Evolutionary conservation across 2,329 filamentous ascomycete species (phyloP).

Genomic region (Fusarium sulawesiense): DNA sequence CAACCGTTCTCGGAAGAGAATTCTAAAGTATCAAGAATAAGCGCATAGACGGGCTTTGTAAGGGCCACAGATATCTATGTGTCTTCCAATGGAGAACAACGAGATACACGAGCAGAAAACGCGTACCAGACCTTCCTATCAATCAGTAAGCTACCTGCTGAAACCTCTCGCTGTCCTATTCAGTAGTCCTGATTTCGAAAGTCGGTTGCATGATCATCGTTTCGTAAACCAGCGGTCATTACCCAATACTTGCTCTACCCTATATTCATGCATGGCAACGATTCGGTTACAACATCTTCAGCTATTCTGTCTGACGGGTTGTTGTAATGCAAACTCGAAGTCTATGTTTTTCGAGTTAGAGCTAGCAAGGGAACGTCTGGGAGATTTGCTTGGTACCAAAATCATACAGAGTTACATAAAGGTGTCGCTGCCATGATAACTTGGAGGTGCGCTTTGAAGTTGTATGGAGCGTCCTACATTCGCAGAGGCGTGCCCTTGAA

Average conservation of each 20-base stretch:
- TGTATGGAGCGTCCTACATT: not conserved
- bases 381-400: not conserved
- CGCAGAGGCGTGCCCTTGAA: not conserved
- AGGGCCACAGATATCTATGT: too few relatives aligned
- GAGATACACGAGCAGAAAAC: too few relatives aligned
- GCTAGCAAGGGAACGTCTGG: not conserved
- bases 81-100: too few relatives aligned
- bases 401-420: not conserved
- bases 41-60: too few relatives aligned
- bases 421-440: not conserved
- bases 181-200: not conserved
- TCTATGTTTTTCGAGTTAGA: not conserved
- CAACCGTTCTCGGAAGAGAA: too few relatives aligned
- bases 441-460: not conserved
- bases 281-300: not conserved
- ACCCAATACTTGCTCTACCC: not conserved
- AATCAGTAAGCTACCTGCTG: not conserved
- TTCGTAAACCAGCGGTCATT: not conserved
- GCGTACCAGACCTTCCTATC: not conserved
- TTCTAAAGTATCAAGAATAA: too few relatives aligned
- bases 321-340: too few relatives aligned
- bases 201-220: not conserved
- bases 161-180: not conserved
- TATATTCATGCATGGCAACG: not conserved
- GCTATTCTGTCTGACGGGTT: not conserved